phyloP scores from a whole-genome alignment of 2,329 filamentous ascomycete species.

The Aureobasidium melanogenum region DNA sequence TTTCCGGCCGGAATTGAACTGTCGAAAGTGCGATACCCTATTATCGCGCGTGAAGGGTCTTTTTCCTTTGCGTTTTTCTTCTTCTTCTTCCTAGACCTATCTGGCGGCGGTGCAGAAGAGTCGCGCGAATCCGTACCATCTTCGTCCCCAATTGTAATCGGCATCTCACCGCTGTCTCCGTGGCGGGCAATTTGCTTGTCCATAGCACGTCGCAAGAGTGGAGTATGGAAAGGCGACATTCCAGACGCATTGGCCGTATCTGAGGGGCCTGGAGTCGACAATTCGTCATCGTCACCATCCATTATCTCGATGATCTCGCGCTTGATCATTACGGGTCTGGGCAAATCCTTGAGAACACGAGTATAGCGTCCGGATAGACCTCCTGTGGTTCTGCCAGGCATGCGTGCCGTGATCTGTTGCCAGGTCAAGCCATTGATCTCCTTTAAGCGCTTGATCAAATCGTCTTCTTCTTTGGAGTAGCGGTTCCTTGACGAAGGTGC shows the following conservation, averaged over 20 bases:
- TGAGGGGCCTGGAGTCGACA: not conserved
- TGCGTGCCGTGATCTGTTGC: slow-evolving; percentile 27
- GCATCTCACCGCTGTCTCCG: slow-evolving; percentile 2
- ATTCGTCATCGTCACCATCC: slow-evolving; percentile 7
- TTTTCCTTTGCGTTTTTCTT: not conserved
- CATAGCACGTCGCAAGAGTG: slow-evolving; percentile 10
- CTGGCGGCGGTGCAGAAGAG: not conserved
- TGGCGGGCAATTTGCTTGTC: slow-evolving; percentile 3
- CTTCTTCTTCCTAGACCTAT: not conserved
- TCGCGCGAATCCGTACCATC: slow-evolving; percentile 5
- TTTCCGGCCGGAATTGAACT: not conserved
- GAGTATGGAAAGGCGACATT: not conserved
- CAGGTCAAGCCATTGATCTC: slow-evolving; percentile 31
- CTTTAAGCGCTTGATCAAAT: slow-evolving; percentile 31
- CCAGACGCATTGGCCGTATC: not conserved
- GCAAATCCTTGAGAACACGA: slow-evolving; percentile 9
- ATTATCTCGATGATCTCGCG: slow-evolving; percentile 21
- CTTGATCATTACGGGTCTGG: slow-evolving; percentile 7
- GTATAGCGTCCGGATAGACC: slow-evolving; percentile 22
- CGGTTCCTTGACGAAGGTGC: not conserved
- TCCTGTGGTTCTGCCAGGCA: slow-evolving; percentile 24
- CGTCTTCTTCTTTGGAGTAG: slow-evolving; percentile 24
- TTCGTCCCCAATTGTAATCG: not conserved
- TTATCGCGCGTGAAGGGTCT: not conserved
- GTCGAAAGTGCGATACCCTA: slow-evolving; percentile 5